phyloP scores from a whole-genome alignment of 2,329 filamentous ascomycete species.

The Fusarium dlaminii region DNA sequence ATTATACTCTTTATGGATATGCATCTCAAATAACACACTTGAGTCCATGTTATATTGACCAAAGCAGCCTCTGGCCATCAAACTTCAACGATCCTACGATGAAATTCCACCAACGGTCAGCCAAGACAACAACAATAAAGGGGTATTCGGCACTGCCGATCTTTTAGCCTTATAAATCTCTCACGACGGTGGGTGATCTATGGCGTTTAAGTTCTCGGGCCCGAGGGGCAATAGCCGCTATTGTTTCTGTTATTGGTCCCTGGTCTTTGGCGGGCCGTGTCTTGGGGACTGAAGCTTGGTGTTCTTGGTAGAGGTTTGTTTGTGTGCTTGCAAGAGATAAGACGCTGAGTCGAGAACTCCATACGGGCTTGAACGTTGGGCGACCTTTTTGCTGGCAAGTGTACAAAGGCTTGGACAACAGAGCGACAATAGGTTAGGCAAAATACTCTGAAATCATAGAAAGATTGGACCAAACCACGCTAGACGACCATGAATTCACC shows the following conservation, averaged over 20 bases:
- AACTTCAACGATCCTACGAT: not conserved
- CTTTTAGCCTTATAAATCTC: not conserved
- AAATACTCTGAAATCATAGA: too few species aligned
- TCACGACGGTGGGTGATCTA: not conserved
- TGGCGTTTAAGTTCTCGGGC: not conserved
- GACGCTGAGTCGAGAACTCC: not conserved
- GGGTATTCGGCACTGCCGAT: not conserved
- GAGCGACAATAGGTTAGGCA: not conserved
- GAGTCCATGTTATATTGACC: too few species aligned
- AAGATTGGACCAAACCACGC: not conserved
- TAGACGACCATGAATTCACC: not conserved
- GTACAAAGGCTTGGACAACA: not conserved
- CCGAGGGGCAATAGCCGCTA: not conserved
- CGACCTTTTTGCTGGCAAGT: not conserved
- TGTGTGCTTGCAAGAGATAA: not conserved
- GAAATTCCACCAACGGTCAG: not conserved
- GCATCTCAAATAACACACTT: fast-evolving
- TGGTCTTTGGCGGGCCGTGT: not conserved
- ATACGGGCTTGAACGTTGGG: not conserved
- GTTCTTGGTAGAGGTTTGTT: not conserved
- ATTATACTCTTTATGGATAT: not conserved
- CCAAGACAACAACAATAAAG: not conserved
- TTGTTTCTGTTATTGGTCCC: not conserved
- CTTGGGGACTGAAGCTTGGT: too few species aligned
- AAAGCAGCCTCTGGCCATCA: not conserved